Percentiles rank a stretch among this genome's conserved stretches.
Evolutionary conservation across 1,139 yeast genomes (phyloP).

Genomic region (Debaryomycetaceae sp.): DNA sequence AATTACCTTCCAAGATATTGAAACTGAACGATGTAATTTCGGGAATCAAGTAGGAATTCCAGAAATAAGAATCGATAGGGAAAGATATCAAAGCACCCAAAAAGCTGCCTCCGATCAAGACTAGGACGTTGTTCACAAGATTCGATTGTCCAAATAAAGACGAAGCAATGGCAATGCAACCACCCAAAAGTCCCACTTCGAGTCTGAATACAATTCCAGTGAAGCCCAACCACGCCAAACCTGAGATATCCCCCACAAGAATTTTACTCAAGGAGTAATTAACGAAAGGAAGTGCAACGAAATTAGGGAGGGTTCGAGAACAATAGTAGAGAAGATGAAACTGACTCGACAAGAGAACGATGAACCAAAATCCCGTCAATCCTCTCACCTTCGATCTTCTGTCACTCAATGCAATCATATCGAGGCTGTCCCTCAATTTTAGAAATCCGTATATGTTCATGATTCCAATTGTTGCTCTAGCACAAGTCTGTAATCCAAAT

Average conservation of each 20-base stretch:
- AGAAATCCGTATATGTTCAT: conserved; percentile 36
- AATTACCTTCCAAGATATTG: conserved; percentile 70
- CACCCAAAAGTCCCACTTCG: conserved; percentile 64
- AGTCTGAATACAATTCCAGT: conserved; percentile 67
- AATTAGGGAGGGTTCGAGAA: conserved; percentile 82
- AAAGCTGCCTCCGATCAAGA: conserved; percentile 51
- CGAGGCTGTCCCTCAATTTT: conserved; percentile 22
- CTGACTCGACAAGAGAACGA: conserved; percentile 56
- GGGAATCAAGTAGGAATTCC: conserved; percentile 62
- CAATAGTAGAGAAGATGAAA: conserved; percentile 79
- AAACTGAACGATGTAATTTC: conserved; percentile 70
- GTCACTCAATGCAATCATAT: conserved; percentile 22
- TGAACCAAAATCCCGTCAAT: conserved; percentile 53
- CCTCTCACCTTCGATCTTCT: conserved; percentile 16
- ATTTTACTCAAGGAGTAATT: conserved; percentile 51
- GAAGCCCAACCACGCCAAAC: conserved; percentile 59
- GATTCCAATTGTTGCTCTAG: conserved; percentile 53
- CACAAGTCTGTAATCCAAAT: conserved; percentile 44
- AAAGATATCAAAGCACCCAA: conserved; percentile 51
- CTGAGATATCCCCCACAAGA: conserved; percentile 49
- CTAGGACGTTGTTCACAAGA: conserved; percentile 28
- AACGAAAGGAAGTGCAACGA: conserved; percentile 75
- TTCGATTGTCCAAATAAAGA: conserved; percentile 44
- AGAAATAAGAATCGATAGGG: conserved; percentile 69
- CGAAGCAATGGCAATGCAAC: conserved; percentile 38